Evolutionary conservation across 192 early-diverging fungal genomes (phyloP).

Genomic region (Entrophospora sp.): DNA sequence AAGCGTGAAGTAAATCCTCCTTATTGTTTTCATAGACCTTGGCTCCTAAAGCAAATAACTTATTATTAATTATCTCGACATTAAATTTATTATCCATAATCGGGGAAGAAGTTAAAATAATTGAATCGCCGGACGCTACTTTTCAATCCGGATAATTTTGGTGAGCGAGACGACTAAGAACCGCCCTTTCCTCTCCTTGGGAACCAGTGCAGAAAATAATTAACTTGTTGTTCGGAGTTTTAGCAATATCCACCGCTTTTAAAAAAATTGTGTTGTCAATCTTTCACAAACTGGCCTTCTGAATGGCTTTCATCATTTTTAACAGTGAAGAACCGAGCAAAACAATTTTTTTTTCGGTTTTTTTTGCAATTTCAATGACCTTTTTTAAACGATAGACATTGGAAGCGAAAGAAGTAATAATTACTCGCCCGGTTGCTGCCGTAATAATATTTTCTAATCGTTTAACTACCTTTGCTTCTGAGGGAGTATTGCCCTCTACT

Average conservation of each 20-base stretch:
- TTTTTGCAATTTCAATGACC: slow-evolving; percentile 11
- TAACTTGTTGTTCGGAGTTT: slow-evolving; percentile 12
- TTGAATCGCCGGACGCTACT: background rate
- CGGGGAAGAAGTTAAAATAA: slow-evolving; percentile 14
- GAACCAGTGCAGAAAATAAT: slow-evolving; percentile 16
- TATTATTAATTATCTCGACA: background rate
- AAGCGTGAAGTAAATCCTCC: slow-evolving; percentile 5
- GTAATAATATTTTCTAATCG: slow-evolving; percentile 7
- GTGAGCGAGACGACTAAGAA: slow-evolving; percentile 5
- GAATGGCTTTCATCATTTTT: slow-evolving; percentile 4
- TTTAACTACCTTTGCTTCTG: background rate
- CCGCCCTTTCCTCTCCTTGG: slow-evolving; percentile 9
- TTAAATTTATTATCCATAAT: slow-evolving; percentile 11
- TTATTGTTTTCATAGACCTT: slow-evolving; percentile 6
- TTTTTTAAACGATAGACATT: slow-evolving; percentile 8
- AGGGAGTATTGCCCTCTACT: background rate
- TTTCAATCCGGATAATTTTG: slow-evolving; percentile 13
- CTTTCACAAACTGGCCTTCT: slow-evolving; percentile 9
- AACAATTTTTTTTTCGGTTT: slow-evolving; percentile 4
- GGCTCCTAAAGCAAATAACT: background rate
- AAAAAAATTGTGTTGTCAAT: background rate
- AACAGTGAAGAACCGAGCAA: background rate
- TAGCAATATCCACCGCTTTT: background rate
- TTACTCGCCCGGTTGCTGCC: background rate
- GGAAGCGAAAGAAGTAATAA: slow-evolving; percentile 15